Conservation (phyloP, 352 stramenopile species). For the Phytophthora sp. region DNA sequence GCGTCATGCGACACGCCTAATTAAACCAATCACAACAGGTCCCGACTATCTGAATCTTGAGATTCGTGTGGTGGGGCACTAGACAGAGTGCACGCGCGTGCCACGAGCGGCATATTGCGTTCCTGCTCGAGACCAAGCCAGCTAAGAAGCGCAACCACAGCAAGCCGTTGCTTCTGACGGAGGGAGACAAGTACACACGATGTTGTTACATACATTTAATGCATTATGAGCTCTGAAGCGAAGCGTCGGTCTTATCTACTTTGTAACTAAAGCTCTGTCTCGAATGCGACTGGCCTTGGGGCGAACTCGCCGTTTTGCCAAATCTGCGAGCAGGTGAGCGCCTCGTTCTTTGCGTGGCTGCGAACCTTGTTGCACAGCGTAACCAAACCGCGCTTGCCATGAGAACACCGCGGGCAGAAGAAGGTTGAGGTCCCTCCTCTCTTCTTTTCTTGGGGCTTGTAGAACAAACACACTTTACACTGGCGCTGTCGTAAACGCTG, state of each 20-base stretch:
- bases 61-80: not conserved
- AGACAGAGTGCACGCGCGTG: not conserved
- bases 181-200: too few relatives aligned
- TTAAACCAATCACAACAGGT: slow-evolving; percentile 2
- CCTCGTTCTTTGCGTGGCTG: not conserved
- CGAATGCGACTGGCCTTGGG: not conserved
- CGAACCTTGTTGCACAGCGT: slow-evolving; percentile 18
- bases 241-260: too few relatives aligned
- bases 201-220: too few relatives aligned
- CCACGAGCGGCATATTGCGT: not conserved
- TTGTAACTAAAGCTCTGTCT: too few relatives aligned
- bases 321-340: slow-evolving; percentile 22
- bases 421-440: slow-evolving; percentile 4
- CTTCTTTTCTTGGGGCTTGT: slow-evolving; percentile 23
- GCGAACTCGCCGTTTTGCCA: slow-evolving; percentile 33
- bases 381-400: not conserved
- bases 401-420: slow-evolving; percentile 12
- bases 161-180: too few relatives aligned
- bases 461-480: slow-evolving; percentile 17
- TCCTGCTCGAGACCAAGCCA: too few relatives aligned
- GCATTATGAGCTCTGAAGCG: too few relatives aligned
- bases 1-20: not conserved
- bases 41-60: slow-evolving; percentile 7
- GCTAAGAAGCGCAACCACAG: too few relatives aligned
- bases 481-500: not conserved